Base-by-base conservation (phyloP, 345 rosid genomes). In the Boechera stricta region DNA sequence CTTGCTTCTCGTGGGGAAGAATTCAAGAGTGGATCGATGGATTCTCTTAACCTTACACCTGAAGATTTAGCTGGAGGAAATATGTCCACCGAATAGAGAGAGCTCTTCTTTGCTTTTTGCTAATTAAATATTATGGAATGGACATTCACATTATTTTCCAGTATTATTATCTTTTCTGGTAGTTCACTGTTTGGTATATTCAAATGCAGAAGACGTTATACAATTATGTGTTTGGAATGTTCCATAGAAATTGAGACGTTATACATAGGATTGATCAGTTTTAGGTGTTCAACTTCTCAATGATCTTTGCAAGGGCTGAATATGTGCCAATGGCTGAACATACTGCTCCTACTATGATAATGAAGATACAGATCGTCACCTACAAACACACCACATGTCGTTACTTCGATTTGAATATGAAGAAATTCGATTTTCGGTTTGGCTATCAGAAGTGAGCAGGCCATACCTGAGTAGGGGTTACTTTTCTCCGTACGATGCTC, bases 1-100 rank as follows among this genome's bases (percentile, higher is more conserved):
- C 86, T 94, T 4, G 89, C 95, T 69, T 82, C 97, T 56, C 93
- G 85, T 0, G 98, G 97, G 24, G 97, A 94, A 82, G 90, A 90
- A 63, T 87, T 90, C 60, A 92, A 81, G 80, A 90, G 69, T 73
- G 98, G 89, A 54, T 90, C 97, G 4, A 74, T 64, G 49, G 97
- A 91, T 71, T 79, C 97, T 5, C 84, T 90, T 59, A 90, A 81
- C 75, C 86, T 94, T 39, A 90, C 97, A 2, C 84, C 82, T n/a
- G 97, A 89, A 61, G 97, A 94, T 85, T 71, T 94, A 82, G 93
- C 88, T 58, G 97, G 98, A 71, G 88, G 74, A 58, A 79, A 81
- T 58, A 60, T 67, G 73, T 72, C 84, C 51, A 63, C 48, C 61
- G 83, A 81, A 57, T 80, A 78, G 66, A 55, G 7, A 12, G 32